Percentiles rank a stretch among this genome's conserved stretches.
These are phyloP conservation scores for Stipa capillata DNA, from an alignment of 176 grass and related monocot species.

Conservation along the genomic window DNA sequence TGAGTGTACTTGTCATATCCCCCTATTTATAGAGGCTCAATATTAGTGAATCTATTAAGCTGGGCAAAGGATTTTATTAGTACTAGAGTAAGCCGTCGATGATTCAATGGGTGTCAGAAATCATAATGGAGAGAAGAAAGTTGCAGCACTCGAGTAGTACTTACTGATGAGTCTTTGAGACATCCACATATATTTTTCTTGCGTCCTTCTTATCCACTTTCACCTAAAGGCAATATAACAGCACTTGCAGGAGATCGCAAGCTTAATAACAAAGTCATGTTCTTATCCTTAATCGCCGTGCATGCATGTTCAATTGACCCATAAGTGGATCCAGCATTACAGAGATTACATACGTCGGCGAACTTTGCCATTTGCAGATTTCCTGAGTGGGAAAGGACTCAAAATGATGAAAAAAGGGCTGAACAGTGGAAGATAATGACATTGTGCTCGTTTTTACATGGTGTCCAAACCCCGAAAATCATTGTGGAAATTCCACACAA, in stretches of 20 bases:
- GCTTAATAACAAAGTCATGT: background rate
- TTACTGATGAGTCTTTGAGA: background rate
- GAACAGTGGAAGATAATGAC: too few species aligned
- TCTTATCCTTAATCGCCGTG: background rate
- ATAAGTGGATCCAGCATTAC: constrained; percentile 18
- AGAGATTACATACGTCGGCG: too few species aligned
- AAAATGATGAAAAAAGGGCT: too few species aligned
- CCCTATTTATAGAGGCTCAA: constrained; percentile 34
- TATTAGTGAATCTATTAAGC: too few species aligned
- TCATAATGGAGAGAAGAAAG: background rate
- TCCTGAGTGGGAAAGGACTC: background rate
- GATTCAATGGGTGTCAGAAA: too few species aligned
- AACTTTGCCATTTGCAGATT: background rate
- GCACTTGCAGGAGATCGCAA: background rate
- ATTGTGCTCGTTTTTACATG: too few species aligned
- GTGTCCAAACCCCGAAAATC: too few species aligned
- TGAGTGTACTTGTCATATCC: background rate
- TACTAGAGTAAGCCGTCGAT: too few species aligned
- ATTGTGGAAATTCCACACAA: too few species aligned
- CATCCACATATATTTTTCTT: background rate
- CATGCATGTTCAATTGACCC: background rate
- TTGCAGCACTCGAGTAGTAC: background rate
- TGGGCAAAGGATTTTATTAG: too few species aligned
- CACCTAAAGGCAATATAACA: background rate
- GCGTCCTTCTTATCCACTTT: background rate